phyloP scores from a whole-genome alignment of 2,329 filamentous ascomycete species.

The Blastomyces parvus region DNA sequence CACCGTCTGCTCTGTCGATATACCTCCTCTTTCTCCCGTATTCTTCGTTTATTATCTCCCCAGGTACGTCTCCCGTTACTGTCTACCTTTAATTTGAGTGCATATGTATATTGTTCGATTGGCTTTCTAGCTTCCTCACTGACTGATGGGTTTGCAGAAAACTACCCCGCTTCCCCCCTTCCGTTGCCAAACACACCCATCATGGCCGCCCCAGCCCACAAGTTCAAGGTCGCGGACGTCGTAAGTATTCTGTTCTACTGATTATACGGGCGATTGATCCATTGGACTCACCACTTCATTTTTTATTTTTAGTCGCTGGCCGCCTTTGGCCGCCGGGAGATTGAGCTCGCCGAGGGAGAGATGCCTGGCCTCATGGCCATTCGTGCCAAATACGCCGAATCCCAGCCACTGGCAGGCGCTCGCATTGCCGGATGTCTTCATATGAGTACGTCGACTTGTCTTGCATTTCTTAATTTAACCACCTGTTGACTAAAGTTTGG shows the following conservation, averaged over 20 bases:
- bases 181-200: constrained; percentile 26
- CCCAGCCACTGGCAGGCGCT: constrained; percentile 90
- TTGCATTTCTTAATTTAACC: constrained; percentile 13
- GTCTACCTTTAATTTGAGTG: constrained; percentile 8
- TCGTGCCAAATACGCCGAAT: constrained; percentile 76
- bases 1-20: neutral
- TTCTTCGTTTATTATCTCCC: constrained; percentile 3
- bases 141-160: constrained; percentile 15
- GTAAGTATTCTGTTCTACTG: constrained; percentile 30
- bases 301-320: constrained; percentile 57
- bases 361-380: constrained; percentile 98
- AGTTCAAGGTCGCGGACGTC: constrained; percentile 98
- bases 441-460: constrained; percentile 59
- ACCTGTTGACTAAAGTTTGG: constrained; percentile 12
- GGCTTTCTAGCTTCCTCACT: neutral
- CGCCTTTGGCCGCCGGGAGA: constrained; percentile 98
- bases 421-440: constrained; percentile 96
- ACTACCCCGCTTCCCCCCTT: constrained; percentile 9
- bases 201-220: constrained; percentile 70
- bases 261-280: constrained; percentile 9
- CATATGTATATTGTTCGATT: neutral
- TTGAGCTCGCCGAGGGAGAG: constrained; percentile 90
- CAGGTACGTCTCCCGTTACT: constrained; percentile 9
- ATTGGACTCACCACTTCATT: constrained; percentile 7
- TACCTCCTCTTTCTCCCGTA: neutral